Percentiles rank a stretch among this genome's conserved stretches.
Conservation (phyloP, 2,329 filamentous ascomycete genomes). For the Trichoderma asperellum region DNA sequence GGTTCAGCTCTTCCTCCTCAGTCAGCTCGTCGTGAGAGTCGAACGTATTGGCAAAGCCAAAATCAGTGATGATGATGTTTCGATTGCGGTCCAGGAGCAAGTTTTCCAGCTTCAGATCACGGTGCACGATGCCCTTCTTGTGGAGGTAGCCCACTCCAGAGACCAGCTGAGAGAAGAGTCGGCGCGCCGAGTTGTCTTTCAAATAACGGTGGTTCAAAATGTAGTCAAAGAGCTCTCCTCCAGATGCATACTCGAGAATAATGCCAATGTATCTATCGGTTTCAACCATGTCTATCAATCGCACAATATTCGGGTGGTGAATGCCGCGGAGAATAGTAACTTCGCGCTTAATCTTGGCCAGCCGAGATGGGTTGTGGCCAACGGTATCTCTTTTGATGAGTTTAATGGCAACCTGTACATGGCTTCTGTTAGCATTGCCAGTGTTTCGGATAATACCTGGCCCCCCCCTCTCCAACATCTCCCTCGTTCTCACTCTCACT, state of each 20-base stretch:
- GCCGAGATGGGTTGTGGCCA: constrained; percentile 81
- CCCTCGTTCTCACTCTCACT: background rate
- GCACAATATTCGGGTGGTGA: constrained; percentile 95
- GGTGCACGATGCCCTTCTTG: constrained; percentile 97
- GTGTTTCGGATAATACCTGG: background rate
- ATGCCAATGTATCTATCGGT: constrained; percentile 97
- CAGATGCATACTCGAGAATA: constrained; percentile 96
- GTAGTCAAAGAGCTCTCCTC: constrained; percentile 96
- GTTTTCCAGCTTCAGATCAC: constrained; percentile 96
- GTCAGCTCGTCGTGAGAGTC: constrained; percentile 84
- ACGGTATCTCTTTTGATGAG: constrained; percentile 91
- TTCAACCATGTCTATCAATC: constrained; percentile 97
- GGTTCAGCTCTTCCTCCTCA: constrained; percentile 86
- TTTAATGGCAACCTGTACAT: constrained; percentile 84
- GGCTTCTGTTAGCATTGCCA: background rate
- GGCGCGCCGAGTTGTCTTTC: constrained; percentile 87
- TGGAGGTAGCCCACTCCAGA: constrained; percentile 97
- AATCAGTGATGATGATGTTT: constrained; percentile 99
- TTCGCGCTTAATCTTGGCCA: constrained; percentile 97
- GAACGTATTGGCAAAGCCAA: constrained; percentile 98
- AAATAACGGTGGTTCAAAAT: constrained; percentile 96
- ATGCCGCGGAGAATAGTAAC: constrained; percentile 87
- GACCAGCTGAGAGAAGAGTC: constrained; percentile 91
- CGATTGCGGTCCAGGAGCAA: constrained; percentile 91
- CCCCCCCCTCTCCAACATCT: background rate